Evolutionary conservation across 768 basidiomycete species (phyloP).

Genomic region (Fomitopsis serialis): DNA sequence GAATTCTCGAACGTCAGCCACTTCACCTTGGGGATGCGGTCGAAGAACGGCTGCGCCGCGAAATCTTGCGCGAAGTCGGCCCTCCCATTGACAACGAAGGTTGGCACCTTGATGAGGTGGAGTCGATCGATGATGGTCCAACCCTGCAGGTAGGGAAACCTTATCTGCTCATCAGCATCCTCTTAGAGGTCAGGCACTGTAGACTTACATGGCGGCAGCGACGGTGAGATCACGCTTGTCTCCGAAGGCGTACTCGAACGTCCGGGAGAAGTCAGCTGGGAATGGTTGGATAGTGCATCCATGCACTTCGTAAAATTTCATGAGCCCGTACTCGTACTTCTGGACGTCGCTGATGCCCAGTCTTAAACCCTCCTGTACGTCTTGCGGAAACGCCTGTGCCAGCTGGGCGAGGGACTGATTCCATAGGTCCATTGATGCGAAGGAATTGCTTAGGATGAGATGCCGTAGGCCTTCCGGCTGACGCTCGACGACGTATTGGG

Average conservation of each 20-base stretch:
- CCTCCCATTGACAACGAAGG: slow-evolving; percentile 25
- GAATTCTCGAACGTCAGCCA: slow-evolving; percentile 26
- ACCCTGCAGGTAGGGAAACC: slow-evolving; percentile 12
- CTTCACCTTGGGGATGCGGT: slow-evolving; percentile 20
- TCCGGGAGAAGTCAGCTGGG: slow-evolving; percentile 31
- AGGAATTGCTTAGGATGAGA: slow-evolving; percentile 41
- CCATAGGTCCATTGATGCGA: slow-evolving; percentile 42
- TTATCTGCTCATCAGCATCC: neutral
- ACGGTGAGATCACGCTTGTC: slow-evolving; percentile 43
- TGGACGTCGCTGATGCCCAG: slow-evolving; percentile 31
- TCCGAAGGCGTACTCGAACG: slow-evolving; percentile 25
- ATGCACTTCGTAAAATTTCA: slow-evolving; percentile 35
- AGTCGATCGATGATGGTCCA: slow-evolving; percentile 24
- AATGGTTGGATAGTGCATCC: slow-evolving; percentile 38
- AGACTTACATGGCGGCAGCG: slow-evolving; percentile 16
- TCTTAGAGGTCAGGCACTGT: too few species aligned
- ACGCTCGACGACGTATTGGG: slow-evolving; percentile 33
- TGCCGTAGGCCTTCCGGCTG: slow-evolving; percentile 40
- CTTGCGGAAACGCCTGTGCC: slow-evolving; percentile 34
- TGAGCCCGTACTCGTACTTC: slow-evolving; percentile 38
- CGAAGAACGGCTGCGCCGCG: slow-evolving; percentile 18
- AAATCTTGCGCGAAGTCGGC: slow-evolving; percentile 26
- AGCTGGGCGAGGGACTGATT: slow-evolving; percentile 32
- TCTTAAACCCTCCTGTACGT: slow-evolving; percentile 33
- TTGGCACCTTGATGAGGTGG: slow-evolving; percentile 21